Evolutionary conservation across 2,329 filamentous ascomycete genomes (phyloP), one percentile per base, ranked within the genome.

Genomic region (Magnaporthiopsis poae): DNA sequence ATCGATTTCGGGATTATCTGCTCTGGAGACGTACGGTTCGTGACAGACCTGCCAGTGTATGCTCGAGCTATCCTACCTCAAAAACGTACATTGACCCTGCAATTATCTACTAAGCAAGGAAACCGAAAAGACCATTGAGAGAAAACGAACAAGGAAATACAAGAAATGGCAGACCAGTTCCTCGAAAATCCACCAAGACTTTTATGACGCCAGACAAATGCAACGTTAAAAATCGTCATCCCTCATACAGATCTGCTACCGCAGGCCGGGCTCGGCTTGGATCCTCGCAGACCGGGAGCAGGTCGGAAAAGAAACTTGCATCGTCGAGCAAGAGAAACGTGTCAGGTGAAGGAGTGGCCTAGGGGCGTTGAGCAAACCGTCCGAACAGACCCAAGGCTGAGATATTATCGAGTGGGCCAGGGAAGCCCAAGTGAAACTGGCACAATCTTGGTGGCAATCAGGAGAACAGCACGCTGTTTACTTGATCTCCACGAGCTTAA

Each of bases 401-500:
- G 46, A 25, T 56, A 56, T 56, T 56, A 56, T 56, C 46, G 46
- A 21, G n/a, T n/a, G 46, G 11, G 46, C 46, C 46, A 9, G 46
- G 46, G 21, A 56, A 25, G 46, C 46, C 46, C 46, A 56, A 25
- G 21, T 56, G 9, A 56, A 25, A 25, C 39, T n/a, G 21, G 46
- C 46, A 56, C 39, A 52, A 21, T 52, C 39, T 52, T 21, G 39
- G 39, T 18, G 39, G 5, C 1, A 18, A 21, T 21, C 39, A 21
- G 8, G n/a, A 56, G n/a, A 56, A 56, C 46, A 25, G 21, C 18
- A 25, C 9, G 46, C 46, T 56, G 67, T 79, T 82, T 88, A 93
- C 83, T 92, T 92, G 80, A 92, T 91, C 79, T 90, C 88, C 66
- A 94, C 81, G 66, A 93, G 82, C 84, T 94, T 95, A 74, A 95